phyloP scores from a whole-genome alignment of 352 stramenopile genomes.

The Blastocystis sp. region DNA sequence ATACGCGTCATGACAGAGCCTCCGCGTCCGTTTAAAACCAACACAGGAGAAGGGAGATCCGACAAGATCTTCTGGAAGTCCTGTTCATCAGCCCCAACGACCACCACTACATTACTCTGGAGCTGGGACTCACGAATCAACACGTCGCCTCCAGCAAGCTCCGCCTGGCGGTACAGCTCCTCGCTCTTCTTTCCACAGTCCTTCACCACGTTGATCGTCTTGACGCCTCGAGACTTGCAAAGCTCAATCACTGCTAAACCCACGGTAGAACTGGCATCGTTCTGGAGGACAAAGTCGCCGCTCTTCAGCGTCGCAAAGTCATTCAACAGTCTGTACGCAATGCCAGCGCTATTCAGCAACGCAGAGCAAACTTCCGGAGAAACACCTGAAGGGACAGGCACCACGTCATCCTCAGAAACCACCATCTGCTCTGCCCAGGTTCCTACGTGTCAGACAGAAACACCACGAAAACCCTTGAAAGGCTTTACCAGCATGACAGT shows the following conservation, averaged over 20 bases:
- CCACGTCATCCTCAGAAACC: conserved; percentile 50
- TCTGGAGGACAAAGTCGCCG: conserved; percentile 81
- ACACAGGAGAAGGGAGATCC: conserved; percentile 74
- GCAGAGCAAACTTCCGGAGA: conserved; percentile 74
- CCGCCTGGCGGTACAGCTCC: conserved; percentile 71
- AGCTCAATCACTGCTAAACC: conserved; percentile 79
- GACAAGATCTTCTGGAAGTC: conserved; percentile 75
- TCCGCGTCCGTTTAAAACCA: conserved; percentile 75
- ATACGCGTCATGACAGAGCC: conserved; percentile 63
- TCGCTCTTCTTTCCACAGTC: conserved; percentile 66
- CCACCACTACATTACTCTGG: background rate
- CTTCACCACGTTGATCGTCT: conserved; percentile 77
- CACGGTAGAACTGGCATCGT: conserved; percentile 77
- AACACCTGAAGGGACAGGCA: conserved; percentile 68
- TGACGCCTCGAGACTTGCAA: conserved; percentile 75
- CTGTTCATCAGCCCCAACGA: conserved; percentile 65
- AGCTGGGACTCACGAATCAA: conserved; percentile 72
- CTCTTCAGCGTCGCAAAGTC: conserved; percentile 74
- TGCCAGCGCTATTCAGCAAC: conserved; percentile 73
- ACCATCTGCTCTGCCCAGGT: conserved; percentile 53
- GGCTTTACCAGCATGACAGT: conserved; percentile 64
- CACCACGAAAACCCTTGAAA: background rate
- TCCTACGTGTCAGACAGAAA: background rate
- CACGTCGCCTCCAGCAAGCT: conserved; percentile 72
- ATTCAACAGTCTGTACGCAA: conserved; percentile 74